These are phyloP conservation scores for Triadica sebifera DNA, from an alignment of 345 rosid genomes.

Conservation along the genomic window DNA sequence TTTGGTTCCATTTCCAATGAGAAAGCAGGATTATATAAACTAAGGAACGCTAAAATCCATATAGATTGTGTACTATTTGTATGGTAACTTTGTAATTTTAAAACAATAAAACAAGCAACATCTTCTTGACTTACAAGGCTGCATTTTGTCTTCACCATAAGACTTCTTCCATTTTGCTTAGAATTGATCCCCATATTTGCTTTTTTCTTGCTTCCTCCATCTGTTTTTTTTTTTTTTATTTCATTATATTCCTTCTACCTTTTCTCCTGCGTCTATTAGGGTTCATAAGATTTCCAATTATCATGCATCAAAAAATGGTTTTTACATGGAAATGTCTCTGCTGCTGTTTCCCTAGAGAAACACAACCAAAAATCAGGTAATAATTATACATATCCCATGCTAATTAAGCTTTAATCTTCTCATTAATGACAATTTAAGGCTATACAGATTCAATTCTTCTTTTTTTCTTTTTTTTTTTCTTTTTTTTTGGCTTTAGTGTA, in stretches of 20 bases:
- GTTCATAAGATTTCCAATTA: not conserved
- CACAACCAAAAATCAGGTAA: conserved; percentile 25
- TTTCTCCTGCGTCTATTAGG: not conserved
- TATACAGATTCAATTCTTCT: no score
- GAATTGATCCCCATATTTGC: conserved; percentile 11
- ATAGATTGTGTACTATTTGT: not conserved
- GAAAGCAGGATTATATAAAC: not conserved
- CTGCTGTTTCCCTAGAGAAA: conserved; percentile 14
- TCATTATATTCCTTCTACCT: not conserved
- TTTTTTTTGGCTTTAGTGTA: conserved; percentile 10
- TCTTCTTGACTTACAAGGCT: conserved; percentile 33
- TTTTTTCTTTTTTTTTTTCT: no score
- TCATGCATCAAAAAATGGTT: conserved; percentile 9
- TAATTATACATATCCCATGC: not conserved
- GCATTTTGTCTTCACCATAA: conserved; percentile 17
- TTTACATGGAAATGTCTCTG: conserved; percentile 22
- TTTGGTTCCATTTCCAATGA: no score
- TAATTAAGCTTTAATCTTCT: not conserved
- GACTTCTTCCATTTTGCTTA: conserved; percentile 1
- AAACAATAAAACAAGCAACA: not conserved
- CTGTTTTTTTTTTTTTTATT: not conserved
- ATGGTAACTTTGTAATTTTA: not conserved
- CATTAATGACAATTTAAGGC: not conserved
- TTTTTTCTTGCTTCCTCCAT: conserved; percentile 13
- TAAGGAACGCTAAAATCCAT: conserved; percentile 18